phyloP scores from a whole-genome alignment of 2,329 filamentous ascomycete genomes.

The Hypoxylon sp. region DNA sequence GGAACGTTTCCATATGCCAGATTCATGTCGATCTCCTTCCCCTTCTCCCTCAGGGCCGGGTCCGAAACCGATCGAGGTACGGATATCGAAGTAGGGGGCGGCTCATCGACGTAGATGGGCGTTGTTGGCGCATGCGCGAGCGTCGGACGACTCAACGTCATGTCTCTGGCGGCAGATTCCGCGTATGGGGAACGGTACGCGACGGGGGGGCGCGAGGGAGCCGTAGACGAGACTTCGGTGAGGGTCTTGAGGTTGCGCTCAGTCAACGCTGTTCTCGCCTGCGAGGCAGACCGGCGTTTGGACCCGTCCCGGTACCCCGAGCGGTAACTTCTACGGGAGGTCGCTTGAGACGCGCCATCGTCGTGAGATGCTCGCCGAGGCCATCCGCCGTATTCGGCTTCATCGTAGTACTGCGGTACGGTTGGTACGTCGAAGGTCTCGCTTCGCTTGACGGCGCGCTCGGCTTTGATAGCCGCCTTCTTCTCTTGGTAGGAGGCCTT shows the following conservation, averaged over 20 bases:
- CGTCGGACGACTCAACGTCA: constrained; percentile 59
- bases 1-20: constrained; percentile 90
- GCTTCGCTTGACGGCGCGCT: constrained; percentile 71
- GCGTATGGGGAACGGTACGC: constrained; percentile 59
- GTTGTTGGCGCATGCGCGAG: constrained; percentile 56
- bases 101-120: constrained; percentile 42
- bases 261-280: constrained; percentile 63
- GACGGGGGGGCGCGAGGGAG: constrained; percentile 61
- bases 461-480: constrained; percentile 84
- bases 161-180: constrained; percentile 63
- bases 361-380: constrained; percentile 51
- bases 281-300: constrained; percentile 53
- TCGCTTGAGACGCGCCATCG: constrained; percentile 57
- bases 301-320: constrained; percentile 57
- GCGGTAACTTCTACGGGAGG: constrained; percentile 61
- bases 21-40: constrained; percentile 83
- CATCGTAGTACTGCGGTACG: constrained; percentile 53
- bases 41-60: constrained; percentile 54
- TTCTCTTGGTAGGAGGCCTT: constrained; percentile 89
- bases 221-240: constrained; percentile 66
- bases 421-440: constrained; percentile 66
- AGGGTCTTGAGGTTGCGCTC: constrained; percentile 67
- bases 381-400: constrained; percentile 50
- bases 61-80: constrained; percentile 60
- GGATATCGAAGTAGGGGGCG: constrained; percentile 28